phyloP scores from a whole-genome alignment of 2,329 filamentous ascomycete species.

The Neospermospora avenae region DNA sequence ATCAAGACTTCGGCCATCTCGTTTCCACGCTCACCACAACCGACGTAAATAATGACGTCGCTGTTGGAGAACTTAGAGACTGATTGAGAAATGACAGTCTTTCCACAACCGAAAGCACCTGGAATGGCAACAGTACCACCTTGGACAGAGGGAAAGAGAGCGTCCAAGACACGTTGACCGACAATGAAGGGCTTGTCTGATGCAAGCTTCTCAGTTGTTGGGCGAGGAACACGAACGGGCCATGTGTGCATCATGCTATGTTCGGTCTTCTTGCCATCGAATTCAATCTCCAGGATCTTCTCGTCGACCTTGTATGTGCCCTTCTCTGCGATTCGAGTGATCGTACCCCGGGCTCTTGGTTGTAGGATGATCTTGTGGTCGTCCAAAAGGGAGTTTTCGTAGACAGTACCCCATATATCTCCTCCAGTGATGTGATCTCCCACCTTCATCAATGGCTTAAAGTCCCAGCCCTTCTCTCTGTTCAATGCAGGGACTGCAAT shows the following conservation, averaged over 20 bases:
- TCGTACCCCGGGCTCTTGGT: slow-evolving; percentile 83
- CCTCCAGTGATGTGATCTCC: slow-evolving; percentile 96
- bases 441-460: slow-evolving; percentile 86
- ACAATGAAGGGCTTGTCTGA: slow-evolving; percentile 91
- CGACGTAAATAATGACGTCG: slow-evolving; percentile 98
- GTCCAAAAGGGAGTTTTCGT: slow-evolving; percentile 91
- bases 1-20: slow-evolving; percentile 99
- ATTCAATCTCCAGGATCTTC: slow-evolving; percentile 93
- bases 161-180: slow-evolving; percentile 93
- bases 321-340: slow-evolving; percentile 85
- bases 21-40: slow-evolving; percentile 87
- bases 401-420: slow-evolving; percentile 92
- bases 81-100: slow-evolving; percentile 98
- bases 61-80: slow-evolving; percentile 99
- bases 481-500: slow-evolving; percentile 85
- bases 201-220: slow-evolving; percentile 85
- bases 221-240: slow-evolving; percentile 94
- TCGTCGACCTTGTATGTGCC: slow-evolving; percentile 92
- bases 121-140: slow-evolving; percentile 98
- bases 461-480: slow-evolving; percentile 93
- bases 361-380: slow-evolving; percentile 93
- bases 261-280: slow-evolving; percentile 91
- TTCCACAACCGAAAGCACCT: slow-evolving; percentile 96
- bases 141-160: slow-evolving; percentile 93
- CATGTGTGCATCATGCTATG: slow-evolving; percentile 98